A percentile compares a stretch with the other conserved stretches of the same genome.
Conservation (phyloP, 2,329 filamentous ascomycete genomes). For the Lachnum nothofagi region DNA sequence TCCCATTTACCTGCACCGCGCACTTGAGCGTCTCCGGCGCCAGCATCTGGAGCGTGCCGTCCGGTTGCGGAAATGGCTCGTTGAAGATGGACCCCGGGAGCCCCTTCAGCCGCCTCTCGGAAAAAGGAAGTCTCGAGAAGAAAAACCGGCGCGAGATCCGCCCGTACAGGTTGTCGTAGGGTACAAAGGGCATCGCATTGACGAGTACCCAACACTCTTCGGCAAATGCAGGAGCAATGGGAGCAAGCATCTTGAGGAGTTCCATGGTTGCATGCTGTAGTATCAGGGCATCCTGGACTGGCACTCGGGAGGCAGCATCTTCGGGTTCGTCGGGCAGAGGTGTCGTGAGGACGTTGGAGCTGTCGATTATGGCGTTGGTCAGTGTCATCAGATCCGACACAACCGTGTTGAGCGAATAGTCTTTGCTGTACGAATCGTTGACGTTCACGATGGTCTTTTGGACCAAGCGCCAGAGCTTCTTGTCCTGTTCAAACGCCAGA, state of each 20-base stretch:
- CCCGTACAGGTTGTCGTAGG: too few species aligned
- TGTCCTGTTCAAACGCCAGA: conserved; percentile 11
- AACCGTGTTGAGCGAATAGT: conserved; percentile 76
- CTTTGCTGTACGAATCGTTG: conserved; percentile 61
- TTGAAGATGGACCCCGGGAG: conserved; percentile 37
- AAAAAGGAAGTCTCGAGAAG: too few species aligned
- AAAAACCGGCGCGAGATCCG: too few species aligned
- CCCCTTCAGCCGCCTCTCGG: too few species aligned
- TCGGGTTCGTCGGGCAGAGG: neutral
- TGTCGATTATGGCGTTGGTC: conserved; percentile 60
- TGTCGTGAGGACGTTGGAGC: neutral
- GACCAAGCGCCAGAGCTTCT: conserved; percentile 55
- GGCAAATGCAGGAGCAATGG: conserved; percentile 72
- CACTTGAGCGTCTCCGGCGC: conserved; percentile 49
- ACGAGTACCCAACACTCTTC: conserved; percentile 74
- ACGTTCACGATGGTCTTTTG: conserved; percentile 65
- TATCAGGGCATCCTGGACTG: neutral
- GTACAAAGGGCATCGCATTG: conserved; percentile 21
- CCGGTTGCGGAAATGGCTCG: conserved; percentile 53
- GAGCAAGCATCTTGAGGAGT: conserved; percentile 69
- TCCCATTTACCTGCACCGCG: conserved; percentile 78
- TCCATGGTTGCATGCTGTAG: conserved; percentile 43
- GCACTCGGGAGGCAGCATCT: conserved; percentile 15
- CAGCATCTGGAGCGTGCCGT: conserved; percentile 47
- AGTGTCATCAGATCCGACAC: conserved; percentile 78